Conservation (phyloP, 139 green algal genomes). For the Mesostigma viride region DNA sequence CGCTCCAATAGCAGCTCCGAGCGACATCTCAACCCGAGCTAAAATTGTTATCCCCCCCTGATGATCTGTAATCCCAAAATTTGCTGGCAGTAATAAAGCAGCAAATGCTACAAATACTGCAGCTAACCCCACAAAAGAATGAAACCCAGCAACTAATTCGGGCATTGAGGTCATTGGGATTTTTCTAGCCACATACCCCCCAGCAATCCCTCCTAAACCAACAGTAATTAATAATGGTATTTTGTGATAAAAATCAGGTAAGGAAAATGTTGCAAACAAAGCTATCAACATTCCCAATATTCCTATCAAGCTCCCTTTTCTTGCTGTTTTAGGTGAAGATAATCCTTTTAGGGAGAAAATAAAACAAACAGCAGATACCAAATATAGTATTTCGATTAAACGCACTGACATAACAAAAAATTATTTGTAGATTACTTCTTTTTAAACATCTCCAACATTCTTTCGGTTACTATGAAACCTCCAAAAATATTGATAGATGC, state of each 20-base stretch:
- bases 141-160: neutral
- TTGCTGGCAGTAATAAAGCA: neutral
- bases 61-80: no score
- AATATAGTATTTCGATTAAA: neutral
- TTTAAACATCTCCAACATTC: no score
- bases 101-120: neutral
- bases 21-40: neutral
- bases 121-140: neutral
- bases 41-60: no score
- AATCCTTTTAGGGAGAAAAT: neutral
- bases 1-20: conserved; percentile 16
- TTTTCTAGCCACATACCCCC: neutral
- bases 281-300: conserved; percentile 32
- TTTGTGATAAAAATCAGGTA: conserved; percentile 44
- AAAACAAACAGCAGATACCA: neutral
- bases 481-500: no score
- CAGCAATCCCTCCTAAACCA: neutral
- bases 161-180: conserved; percentile 13
- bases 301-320: conserved; percentile 17
- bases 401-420: neutral
- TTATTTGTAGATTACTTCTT: no score
- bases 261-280: conserved; percentile 40
- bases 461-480: no score
- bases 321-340: conserved; percentile 6
- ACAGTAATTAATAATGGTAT: neutral